Evolutionary conservation across 2,329 filamentous ascomycete species (phyloP), one percentile per base, ranked within the genome.

Genomic region (Leptographium wingfieldii): DNA sequence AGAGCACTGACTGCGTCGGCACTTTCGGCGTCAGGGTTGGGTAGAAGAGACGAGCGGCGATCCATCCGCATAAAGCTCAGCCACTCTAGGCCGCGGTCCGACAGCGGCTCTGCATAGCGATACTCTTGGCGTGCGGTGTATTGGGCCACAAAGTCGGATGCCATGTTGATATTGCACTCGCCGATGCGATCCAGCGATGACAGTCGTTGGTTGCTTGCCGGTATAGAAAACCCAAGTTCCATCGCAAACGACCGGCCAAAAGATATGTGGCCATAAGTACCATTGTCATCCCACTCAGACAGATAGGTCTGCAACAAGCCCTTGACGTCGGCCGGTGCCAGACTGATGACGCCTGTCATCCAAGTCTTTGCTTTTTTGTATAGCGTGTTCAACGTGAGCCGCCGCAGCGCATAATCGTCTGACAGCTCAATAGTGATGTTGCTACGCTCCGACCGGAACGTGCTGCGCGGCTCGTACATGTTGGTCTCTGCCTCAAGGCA

Each of bases 51-150:
- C 59, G 78, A 67, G 64, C 77, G 74, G 56, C 77, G 76, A 63
- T 79, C 79, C 56, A 80, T 69, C 19, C 78, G 78, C 77, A 84
- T 58, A 11, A 81, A 79, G 54, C 78, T 80, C 57, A 87, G 73
- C 75, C 87, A 81, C 68, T 87, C 84, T 61, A 80, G 77, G 61
- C 86, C 84, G 62, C 85, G 82, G 61, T 87, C 85, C 1, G 86
- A 83, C 46, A 88, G 75, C 2, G 84, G 81, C 69, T 96, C 90
- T 12, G 90, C 84, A 68, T 92, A 92, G 60, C 92, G 85, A 71
- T 99, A 99, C 69, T 96, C 92, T 70, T 99, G 95, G 46, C 94
- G 87, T 31, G 91, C 95, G 3, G 92, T 97, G 70, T 99, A 99
- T 69, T 99, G 92, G 1, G 94, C 91, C 69, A 99, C 84, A 67